Base-by-base conservation (phyloP, 495 filamentous ascomycete species). In the Aspergillus bridgeri region DNA sequence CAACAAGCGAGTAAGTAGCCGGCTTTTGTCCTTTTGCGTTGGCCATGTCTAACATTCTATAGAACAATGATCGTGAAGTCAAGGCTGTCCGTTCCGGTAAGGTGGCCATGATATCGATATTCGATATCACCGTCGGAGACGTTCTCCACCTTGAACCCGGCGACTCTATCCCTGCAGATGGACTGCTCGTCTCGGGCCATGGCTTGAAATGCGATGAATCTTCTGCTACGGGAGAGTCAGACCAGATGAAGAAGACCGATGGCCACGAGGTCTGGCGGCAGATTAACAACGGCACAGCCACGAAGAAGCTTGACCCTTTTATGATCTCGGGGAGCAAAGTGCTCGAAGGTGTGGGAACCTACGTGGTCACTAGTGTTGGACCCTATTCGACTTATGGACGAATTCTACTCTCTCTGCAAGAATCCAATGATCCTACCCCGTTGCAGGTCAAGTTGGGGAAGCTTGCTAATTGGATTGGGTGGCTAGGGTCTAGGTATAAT, bases 51-150 rank as follows among this genome's bases (percentile, higher is more conserved):
- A 68, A 54, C 64, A 55, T 48, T 24, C 1, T 23, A 21, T 59
- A 83, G 79, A 93, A 93, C 68, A 80, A 90, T 60, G 90, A 95
- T 65, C 85, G 90, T 27, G 69, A 89, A 48, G 86, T 93, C 53
- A 91, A 89, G 65, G 89, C 81, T 9, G 73, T 89, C 48, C 87
- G 90, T 24, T 90, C 90, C 8, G 90, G 90, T 17, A 88, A 86
- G 65, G 86, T 86, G 3, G 63, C 83, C 9, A 81, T 89, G 68
- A 75, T 91, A 21, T 91, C 88, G 0, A 80, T 91, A 33, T 87
- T 80, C 57, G 86, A 91, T 65, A 72, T 92, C 45, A 73, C 87
- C 57, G 87, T 86, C 45, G 88, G 88, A 46, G 89, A 91, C 66
- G 78, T 91, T 15, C 70, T 91, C 27, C 85, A 88, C 56, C 69